Conservation (phyloP, 257 asterid genomes). For the Datura wrightii region DNA sequence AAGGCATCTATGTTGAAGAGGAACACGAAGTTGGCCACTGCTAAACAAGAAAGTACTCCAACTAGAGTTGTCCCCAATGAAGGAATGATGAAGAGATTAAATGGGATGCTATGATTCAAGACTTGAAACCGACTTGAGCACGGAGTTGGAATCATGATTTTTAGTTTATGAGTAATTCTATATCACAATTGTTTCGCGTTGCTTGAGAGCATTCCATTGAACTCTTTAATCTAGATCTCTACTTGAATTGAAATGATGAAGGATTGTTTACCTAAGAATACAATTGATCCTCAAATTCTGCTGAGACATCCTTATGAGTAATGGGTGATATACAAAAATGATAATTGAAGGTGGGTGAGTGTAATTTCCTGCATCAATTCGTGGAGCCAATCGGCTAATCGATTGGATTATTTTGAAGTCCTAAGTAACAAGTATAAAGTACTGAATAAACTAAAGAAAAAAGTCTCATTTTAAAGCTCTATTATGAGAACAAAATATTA, state of each 20-base stretch:
- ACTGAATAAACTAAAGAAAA: too few relatives aligned
- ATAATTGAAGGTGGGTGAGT: too few relatives aligned
- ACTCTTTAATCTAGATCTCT: not conserved
- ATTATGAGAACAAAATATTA: too few relatives aligned
- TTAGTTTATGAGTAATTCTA: not conserved
- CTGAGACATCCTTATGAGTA: too few relatives aligned
- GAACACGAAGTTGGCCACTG: constrained; percentile 40
- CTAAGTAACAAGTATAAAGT: too few relatives aligned
- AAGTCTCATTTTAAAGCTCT: too few relatives aligned
- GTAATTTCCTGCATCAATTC: too few relatives aligned
- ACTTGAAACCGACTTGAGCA: constrained; percentile 8
- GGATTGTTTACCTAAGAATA: too few relatives aligned
- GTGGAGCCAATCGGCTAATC: too few relatives aligned
- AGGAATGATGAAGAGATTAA: constrained; percentile 56
- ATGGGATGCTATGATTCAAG: constrained; percentile 44
- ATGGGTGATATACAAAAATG: too few relatives aligned
- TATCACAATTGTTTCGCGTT: not conserved
- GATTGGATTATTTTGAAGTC: too few relatives aligned
- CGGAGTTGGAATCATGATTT: not conserved
- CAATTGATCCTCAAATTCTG: too few relatives aligned
- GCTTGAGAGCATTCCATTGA: not conserved
- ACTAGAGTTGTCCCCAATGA: constrained; percentile 28
- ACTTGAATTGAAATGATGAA: not conserved
- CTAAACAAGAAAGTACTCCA: not conserved
- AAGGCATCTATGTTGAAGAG: constrained; percentile 67